Percentiles rank a stretch among this genome's conserved stretches.
Evolutionary conservation across 257 asterid genomes (phyloP).

Genomic region (Fraxinus cuspidata): DNA sequence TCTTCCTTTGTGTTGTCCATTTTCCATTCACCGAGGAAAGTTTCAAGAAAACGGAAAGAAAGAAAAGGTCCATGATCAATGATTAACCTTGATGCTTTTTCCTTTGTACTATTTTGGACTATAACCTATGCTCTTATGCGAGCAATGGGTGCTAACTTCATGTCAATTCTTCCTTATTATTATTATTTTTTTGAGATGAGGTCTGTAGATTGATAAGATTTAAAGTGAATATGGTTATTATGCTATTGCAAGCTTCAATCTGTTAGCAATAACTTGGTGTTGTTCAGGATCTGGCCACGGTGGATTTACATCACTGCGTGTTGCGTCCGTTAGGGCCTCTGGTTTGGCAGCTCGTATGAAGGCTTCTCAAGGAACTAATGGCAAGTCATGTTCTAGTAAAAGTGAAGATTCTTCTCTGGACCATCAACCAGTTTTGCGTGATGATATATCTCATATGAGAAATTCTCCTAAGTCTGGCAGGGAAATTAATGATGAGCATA

Average conservation of each 20-base stretch:
- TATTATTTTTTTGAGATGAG: neutral
- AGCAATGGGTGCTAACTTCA: slow-evolving; percentile 21
- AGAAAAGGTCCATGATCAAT: slow-evolving; percentile 2
- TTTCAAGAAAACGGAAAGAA: slow-evolving; percentile 8
- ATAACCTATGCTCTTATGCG: neutral
- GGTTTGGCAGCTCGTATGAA: slow-evolving; percentile 70
- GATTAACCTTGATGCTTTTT: slow-evolving; percentile 15
- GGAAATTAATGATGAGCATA: slow-evolving; percentile 28
- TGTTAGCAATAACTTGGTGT: slow-evolving; percentile 27
- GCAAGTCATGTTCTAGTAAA: slow-evolving; percentile 27
- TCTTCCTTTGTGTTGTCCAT: neutral
- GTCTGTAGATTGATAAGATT: neutral
- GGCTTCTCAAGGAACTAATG: slow-evolving; percentile 36
- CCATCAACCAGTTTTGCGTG: slow-evolving; percentile 32
- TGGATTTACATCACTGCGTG: slow-evolving; percentile 70
- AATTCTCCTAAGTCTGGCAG: slow-evolving; percentile 30
- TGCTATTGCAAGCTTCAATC: slow-evolving; percentile 11
- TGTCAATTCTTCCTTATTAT: neutral
- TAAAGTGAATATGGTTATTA: slow-evolving; percentile 2
- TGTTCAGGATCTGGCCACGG: slow-evolving; percentile 50
- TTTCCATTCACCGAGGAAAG: neutral
- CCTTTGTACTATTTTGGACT: neutral
- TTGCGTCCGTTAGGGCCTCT: slow-evolving; percentile 71
- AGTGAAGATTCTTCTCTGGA: slow-evolving; percentile 42
- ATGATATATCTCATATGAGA: slow-evolving; percentile 28